These are phyloP conservation scores for Trichoderma harzianum DNA, from an alignment of 2,329 filamentous ascomycete species.

Conservation along the genomic window DNA sequence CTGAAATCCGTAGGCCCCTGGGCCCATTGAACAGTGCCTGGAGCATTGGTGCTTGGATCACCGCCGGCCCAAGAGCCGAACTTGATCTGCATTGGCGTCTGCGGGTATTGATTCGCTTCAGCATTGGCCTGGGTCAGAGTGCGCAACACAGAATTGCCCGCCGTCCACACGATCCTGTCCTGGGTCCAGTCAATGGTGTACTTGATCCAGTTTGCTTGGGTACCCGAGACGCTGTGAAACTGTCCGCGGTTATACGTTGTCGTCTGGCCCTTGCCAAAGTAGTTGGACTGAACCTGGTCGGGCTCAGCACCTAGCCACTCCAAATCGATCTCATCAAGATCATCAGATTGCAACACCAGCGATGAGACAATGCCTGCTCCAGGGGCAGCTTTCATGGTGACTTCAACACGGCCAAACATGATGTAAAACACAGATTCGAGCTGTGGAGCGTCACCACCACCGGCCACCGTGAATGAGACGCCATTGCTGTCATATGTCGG, in stretches of 20 bases:
- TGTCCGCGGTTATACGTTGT: conserved; percentile 83
- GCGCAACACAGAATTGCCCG: conserved; percentile 73
- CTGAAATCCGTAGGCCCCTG: conserved; percentile 81
- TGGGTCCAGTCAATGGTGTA: conserved; percentile 92
- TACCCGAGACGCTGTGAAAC: conserved; percentile 66
- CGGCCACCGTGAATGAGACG: conserved; percentile 73
- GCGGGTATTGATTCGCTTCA: conserved; percentile 74
- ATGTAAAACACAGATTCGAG: conserved; percentile 93
- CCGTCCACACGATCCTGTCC: conserved; percentile 80
- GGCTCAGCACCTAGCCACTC: conserved; percentile 85
- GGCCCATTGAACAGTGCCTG: conserved; percentile 87
- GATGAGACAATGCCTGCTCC: conserved; percentile 92
- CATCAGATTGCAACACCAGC: conserved; percentile 84
- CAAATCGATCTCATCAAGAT: conserved; percentile 93
- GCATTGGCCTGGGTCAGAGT: conserved; percentile 69
- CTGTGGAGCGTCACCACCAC: conserved; percentile 79
- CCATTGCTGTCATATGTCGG: conserved; percentile 75
- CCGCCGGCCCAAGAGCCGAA: conserved; percentile 91
- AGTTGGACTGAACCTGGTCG: conserved; percentile 87
- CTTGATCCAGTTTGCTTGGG: conserved; percentile 74
- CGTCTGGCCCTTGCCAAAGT: conserved; percentile 90
- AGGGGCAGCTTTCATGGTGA: conserved; percentile 79
- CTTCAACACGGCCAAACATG: conserved; percentile 93
- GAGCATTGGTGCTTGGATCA: conserved; percentile 67
- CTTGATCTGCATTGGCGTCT: conserved; percentile 93